These are phyloP conservation scores for Conticribra guillardii DNA, from an alignment of 108 stramenopile species.

Conservation along the genomic window DNA sequence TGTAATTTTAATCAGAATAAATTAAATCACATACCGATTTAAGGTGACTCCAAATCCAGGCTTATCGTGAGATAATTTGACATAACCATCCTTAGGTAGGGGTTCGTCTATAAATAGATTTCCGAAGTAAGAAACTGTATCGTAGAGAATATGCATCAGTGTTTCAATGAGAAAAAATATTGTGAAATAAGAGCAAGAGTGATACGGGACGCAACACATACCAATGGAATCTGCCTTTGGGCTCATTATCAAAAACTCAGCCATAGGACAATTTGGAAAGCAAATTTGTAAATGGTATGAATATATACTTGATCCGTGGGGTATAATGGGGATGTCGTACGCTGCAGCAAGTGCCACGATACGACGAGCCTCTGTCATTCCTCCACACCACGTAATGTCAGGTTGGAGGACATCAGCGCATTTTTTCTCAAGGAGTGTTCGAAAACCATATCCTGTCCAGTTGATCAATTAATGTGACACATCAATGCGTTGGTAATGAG, in stretches of 20 bases:
- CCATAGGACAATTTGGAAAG: conserved; percentile 65
- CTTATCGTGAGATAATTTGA: conserved; percentile 52
- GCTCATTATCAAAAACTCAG: conserved; percentile 68
- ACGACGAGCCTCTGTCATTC: conserved; percentile 70
- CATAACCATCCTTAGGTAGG: conserved; percentile 64
- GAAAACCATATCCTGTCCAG: conserved; percentile 57
- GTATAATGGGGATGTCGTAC: conserved; percentile 67
- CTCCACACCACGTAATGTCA: conserved; percentile 78
- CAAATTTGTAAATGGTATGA: conserved; percentile 75
- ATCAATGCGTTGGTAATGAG: background rate
- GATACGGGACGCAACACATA: too few relatives aligned
- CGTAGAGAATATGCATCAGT: too few relatives aligned
- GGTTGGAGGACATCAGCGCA: conserved; percentile 71
- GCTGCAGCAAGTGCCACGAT: conserved; percentile 68
- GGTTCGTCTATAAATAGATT: conserved; percentile 68
- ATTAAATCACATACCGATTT: conserved; percentile 36
- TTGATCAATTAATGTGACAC: background rate
- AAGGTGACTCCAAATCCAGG: conserved; percentile 76
- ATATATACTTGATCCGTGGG: conserved; percentile 66
- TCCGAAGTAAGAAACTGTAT: conserved; percentile 62
- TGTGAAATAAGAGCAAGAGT: too few relatives aligned
- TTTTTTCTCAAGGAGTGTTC: conserved; percentile 58
- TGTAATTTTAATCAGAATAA: background rate
- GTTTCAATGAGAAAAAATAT: too few relatives aligned
- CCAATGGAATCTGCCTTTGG: conserved; percentile 67